These are phyloP conservation scores for Penicillium vulpinum DNA, from an alignment of 2,329 filamentous ascomycete genomes.

Conservation along the genomic window DNA sequence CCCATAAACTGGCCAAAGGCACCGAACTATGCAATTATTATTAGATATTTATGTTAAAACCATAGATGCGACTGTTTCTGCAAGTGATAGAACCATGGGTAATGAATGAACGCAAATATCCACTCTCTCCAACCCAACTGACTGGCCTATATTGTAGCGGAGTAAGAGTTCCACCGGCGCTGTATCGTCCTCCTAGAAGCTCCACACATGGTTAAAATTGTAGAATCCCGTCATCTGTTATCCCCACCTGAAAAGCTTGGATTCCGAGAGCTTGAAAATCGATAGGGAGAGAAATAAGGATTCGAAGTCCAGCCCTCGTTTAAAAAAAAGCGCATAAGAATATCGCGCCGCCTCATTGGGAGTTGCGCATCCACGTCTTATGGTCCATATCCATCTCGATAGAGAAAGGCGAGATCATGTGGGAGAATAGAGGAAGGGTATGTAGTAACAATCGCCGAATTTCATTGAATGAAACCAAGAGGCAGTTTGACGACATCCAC, in stretches of 20 bases:
- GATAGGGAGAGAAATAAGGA: neutral
- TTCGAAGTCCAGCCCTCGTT: neutral
- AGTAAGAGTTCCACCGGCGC: slow-evolving; percentile 12
- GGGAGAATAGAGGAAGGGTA: too few species aligned
- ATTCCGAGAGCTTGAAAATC: slow-evolving; percentile 3
- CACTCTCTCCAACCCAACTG: neutral
- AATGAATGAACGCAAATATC: neutral
- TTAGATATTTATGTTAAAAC: neutral
- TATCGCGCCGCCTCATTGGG: neutral
- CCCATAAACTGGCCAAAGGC: too few species aligned
- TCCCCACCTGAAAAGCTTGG: neutral
- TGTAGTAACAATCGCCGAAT: neutral
- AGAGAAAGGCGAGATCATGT: neutral
- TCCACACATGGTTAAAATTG: slow-evolving; percentile 3
- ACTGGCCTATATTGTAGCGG: slow-evolving; percentile 2
- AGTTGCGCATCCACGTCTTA: neutral
- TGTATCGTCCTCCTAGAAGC: slow-evolving; percentile 12
- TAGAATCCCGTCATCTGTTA: neutral
- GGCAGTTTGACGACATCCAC: too few species aligned
- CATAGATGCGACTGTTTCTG: too few species aligned
- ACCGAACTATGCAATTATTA: neutral
- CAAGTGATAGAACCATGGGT: too few species aligned
- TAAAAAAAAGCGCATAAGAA: neutral
- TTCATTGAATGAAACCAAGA: neutral
- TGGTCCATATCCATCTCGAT: too few species aligned